A percentile compares a stretch with the other conserved stretches of the same genome.
phyloP scores from a whole-genome alignment of 164 flowering plant species.

The Sedum album region DNA sequence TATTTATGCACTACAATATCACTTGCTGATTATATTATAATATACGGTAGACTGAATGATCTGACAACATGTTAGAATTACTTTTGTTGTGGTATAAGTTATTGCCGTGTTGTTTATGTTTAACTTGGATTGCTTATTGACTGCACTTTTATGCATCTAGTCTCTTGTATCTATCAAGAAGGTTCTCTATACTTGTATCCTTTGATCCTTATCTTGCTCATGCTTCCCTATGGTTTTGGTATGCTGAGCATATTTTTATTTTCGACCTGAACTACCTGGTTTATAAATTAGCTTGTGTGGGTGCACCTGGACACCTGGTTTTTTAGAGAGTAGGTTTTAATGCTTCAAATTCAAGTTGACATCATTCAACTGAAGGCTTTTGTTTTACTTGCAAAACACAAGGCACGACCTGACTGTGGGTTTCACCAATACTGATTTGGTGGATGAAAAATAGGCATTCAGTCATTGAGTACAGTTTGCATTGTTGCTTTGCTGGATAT shows the following conservation, averaged over 20 bases:
- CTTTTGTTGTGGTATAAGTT: not conserved
- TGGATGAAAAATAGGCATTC: not conserved
- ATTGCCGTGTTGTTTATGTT: not conserved
- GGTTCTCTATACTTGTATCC: too few species aligned
- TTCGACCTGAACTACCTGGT: not conserved
- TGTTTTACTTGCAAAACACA: not conserved
- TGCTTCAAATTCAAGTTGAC: not conserved
- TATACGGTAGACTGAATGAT: not conserved
- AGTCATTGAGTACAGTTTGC: too few species aligned
- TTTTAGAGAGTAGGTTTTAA: too few species aligned
- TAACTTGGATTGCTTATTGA: not conserved
- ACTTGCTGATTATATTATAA: not conserved
- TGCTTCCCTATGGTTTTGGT: too few species aligned
- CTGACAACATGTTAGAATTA: not conserved
- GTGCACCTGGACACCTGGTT: too few species aligned
- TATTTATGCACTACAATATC: not conserved
- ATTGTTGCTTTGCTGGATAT: too few species aligned
- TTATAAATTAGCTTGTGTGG: too few species aligned
- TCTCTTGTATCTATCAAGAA: too few species aligned
- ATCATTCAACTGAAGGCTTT: not conserved
- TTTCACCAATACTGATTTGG: not conserved
- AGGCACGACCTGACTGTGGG: too few species aligned
- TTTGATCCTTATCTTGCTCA: too few species aligned
- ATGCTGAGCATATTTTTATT: not conserved
- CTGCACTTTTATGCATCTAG: not conserved